phyloP scores from a whole-genome alignment of 2,329 filamentous ascomycete genomes.

The Xylariaceae sp. region DNA sequence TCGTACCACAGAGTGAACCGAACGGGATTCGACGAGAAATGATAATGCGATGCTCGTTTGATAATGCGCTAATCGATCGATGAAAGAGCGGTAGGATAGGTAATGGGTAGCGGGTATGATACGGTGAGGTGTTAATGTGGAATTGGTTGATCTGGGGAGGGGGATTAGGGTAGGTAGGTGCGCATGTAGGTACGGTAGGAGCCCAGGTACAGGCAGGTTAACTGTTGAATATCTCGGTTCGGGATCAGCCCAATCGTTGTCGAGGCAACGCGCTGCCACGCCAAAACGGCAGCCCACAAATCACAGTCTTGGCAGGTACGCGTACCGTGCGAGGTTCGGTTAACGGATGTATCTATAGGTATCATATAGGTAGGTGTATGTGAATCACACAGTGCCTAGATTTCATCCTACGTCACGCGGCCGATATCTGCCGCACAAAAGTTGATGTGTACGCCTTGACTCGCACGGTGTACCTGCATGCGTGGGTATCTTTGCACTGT shows the following conservation, averaged over 20 bases:
- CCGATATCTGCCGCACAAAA: no score
- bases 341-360: no score
- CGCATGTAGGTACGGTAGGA: background rate
- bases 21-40: slow-evolving; percentile 1
- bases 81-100: background rate
- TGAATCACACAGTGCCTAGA: no score
- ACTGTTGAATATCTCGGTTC: slow-evolving; percentile 11
- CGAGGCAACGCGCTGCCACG: slow-evolving; percentile 12
- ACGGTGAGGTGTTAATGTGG: background rate
- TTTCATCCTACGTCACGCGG: no score
- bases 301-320: background rate
- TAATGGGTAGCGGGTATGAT: background rate
- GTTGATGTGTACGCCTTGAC: no score
- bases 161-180: background rate
- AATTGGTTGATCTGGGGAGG: background rate
- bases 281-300: slow-evolving; percentile 2
- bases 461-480: no score
- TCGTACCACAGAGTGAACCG: background rate
- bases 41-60: background rate
- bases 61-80: background rate
- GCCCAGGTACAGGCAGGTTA: background rate
- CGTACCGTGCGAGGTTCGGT: no score
- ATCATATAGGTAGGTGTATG: no score
- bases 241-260: slow-evolving; percentile 7
- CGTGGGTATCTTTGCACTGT: no score